Evolutionary conservation across 192 early-diverging fungal genomes (phyloP).

Genomic region (Umbelopsis ramanniana): DNA sequence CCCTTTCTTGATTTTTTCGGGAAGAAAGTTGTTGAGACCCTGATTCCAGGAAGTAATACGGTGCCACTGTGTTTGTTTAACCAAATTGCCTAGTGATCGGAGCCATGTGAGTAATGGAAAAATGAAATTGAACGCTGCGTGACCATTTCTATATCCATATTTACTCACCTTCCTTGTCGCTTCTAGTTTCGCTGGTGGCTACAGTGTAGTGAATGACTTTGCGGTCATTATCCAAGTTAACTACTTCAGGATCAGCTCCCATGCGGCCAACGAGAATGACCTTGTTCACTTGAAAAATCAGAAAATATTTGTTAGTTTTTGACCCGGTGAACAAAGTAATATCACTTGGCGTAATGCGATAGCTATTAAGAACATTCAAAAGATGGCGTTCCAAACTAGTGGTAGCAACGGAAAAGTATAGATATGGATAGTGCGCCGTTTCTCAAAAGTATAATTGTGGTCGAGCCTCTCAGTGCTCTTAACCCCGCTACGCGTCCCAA

Average conservation of each 20-base stretch:
- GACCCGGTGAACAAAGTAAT: not conserved
- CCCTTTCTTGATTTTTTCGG: slow-evolving; percentile 60
- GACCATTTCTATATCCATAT: not conserved
- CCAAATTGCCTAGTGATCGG: slow-evolving; percentile 52
- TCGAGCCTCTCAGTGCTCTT: not conserved
- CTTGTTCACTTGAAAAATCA: slow-evolving; percentile 60
- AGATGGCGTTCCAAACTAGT: no score
- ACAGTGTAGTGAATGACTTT: slow-evolving; percentile 62
- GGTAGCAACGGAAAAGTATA: no score
- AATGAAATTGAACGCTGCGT: not conserved
- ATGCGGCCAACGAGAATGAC: slow-evolving; percentile 66
- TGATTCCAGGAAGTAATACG: slow-evolving; percentile 53
- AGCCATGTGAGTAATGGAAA: not conserved
- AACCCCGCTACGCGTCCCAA: not conserved
- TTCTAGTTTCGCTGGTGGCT: slow-evolving; percentile 64
- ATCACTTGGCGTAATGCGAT: not conserved
- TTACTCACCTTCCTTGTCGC: slow-evolving; percentile 58
- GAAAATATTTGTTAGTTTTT: not conserved
- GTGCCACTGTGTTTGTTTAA: slow-evolving; percentile 76
- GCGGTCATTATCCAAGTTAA: slow-evolving; percentile 46
- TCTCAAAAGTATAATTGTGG: no score
- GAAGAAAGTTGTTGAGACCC: slow-evolving; percentile 38
- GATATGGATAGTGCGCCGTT: no score
- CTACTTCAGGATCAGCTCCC: slow-evolving; percentile 59
- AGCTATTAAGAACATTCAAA: no score